Conservation (phyloP, 495 filamentous ascomycete species). For the Penicillium lividum region DNA sequence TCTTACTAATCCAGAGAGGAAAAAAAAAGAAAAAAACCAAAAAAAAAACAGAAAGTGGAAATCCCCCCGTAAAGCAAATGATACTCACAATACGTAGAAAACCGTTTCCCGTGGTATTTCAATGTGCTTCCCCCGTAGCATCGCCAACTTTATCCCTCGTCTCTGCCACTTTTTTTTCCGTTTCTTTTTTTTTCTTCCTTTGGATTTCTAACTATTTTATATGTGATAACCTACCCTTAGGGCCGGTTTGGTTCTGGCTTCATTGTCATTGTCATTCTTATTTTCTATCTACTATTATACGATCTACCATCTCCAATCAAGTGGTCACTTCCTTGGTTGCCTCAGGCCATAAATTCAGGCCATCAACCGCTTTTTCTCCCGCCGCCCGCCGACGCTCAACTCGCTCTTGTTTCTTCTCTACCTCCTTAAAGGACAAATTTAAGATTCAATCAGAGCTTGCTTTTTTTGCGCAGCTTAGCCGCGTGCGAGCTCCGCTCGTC, state of each 20-base stretch:
- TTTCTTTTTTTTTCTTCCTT: conserved; percentile 9
- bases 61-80: conserved; percentile 8
- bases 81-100: conserved; percentile 1
- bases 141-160: conserved; percentile 26
- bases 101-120: conserved; percentile 29
- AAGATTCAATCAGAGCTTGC: conserved; percentile 5
- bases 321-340: conserved; percentile 35
- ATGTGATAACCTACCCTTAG: conserved; percentile 6
- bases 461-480: conserved; percentile 17
- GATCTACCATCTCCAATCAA: conserved; percentile 13
- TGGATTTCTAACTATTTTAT: conserved; percentile 8
- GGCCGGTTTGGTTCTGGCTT: conserved; percentile 2
- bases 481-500: conserved; percentile 29
- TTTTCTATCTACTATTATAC: not conserved
- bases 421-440: not conserved
- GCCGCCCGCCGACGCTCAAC: conserved; percentile 11
- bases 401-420: conserved; percentile 14
- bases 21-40: not conserved
- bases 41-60: not conserved
- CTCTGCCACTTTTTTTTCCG: conserved; percentile 12
- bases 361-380: conserved; percentile 27
- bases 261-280: not conserved
- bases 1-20: conserved; percentile 14
- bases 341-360: conserved; percentile 32
- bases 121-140: conserved; percentile 26